A percentile compares a stretch with the other conserved stretches of the same genome.
Conservation (phyloP, 83 land plant genomes). For the Picea abies region DNA sequence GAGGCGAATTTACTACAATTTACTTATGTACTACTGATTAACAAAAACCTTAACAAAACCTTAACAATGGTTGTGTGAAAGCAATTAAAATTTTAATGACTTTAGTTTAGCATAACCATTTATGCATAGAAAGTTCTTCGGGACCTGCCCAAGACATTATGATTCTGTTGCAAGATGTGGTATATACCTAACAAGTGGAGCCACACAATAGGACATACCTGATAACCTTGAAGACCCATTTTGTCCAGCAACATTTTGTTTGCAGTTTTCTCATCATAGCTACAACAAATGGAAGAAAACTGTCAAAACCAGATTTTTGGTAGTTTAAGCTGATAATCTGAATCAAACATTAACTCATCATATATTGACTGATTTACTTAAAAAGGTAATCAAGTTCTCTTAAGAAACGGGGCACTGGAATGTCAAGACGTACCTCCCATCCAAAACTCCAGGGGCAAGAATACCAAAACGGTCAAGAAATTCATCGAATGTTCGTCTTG, state of each 20-base stretch:
- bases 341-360: background rate
- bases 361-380: background rate
- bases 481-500: conserved; percentile 84
- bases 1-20: too few species aligned
- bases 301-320: background rate
- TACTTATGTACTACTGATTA: too few species aligned
- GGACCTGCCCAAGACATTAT: too few species aligned
- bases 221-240: conserved; percentile 68
- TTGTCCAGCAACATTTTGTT: conserved; percentile 68
- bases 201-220: conserved; percentile 38
- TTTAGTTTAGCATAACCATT: too few species aligned
- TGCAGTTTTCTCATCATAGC: conserved; percentile 82
- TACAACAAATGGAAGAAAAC: conserved; percentile 13
- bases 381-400: background rate
- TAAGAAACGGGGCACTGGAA: background rate
- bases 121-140: too few species aligned
- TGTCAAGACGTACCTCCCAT: conserved; percentile 63
- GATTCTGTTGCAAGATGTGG: too few species aligned
- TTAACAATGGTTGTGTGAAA: too few species aligned
- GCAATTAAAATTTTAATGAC: too few species aligned
- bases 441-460: conserved; percentile 83
- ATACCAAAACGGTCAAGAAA: conserved; percentile 85
- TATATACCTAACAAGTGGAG: background rate
- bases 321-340: background rate
- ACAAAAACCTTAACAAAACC: too few species aligned